Evolutionary conservation across 352 stramenopile genomes (phyloP), one percentile per base, ranked within the genome.

Genomic region (Pythium apleroticum): DNA sequence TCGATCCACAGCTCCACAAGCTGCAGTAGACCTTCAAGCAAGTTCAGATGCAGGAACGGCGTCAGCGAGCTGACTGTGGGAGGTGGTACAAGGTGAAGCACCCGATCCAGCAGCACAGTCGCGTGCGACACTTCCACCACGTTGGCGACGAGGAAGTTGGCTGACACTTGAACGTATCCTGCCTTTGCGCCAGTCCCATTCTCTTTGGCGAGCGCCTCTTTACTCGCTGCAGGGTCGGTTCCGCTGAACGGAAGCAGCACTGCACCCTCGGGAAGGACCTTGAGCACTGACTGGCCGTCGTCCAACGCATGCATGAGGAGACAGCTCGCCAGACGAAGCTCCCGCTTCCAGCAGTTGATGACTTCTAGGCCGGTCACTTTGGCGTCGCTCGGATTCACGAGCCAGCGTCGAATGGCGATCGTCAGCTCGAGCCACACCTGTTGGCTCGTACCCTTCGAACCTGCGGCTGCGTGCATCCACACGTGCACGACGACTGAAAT

Each of bases 301-400:
- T 94, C 85, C 71, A 94, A 83, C 8, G 91, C 71, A 41, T 86
- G 88, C 85, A 94, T 90, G 9, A 94, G 71, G 39, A 94, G 55
- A 49, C 83, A 92, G 62, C 85, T 94, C n/a, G 81, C 62, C 9
- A 94, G 90, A 0, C 83, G 77, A 10, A 96, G 61, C 61, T 96
- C 87, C 14, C 86, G 82, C 58, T 93, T 93, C 87, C 87, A 96
- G 67, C 87, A 93, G 35, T 91, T 85, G 22, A 94, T 77, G 2
- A 94, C 64, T 72, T 93, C 84, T 3, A 74, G 60, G 1, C 78
- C 85, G 20, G 94, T 74, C 0, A 75, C 61, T 45, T 90, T 89
- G 0, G 72, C 55, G 35, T 91, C 84, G 10, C 63, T 79, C 33
- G 77, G 74, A 43, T 79, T 90, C 0, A 91, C 74, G 11, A 96